A percentile compares a stretch with the other conserved stretches of the same genome.
Evolutionary conservation across 1,284 basidiomycete species (phyloP).

Genomic region (Tilletia walkeri): DNA sequence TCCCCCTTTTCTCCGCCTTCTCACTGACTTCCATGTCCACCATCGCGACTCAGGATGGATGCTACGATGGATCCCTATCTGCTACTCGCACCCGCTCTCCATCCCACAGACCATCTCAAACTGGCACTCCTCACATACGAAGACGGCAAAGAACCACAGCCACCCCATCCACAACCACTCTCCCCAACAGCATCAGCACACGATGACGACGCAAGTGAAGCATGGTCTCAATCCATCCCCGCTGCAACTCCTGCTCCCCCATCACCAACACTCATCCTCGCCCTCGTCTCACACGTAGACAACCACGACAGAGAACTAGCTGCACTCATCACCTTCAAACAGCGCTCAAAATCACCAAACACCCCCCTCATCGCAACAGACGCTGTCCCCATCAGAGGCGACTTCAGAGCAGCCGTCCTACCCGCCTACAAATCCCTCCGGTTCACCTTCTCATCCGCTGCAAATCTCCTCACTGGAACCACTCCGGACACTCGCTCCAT

Average conservation of each 20-base stretch:
- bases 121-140: conserved; percentile 32
- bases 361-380: conserved; percentile 27
- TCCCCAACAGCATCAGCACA: neutral
- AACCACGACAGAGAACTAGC: conserved; percentile 28
- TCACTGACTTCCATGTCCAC: too few species aligned
- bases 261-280: conserved; percentile 27
- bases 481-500: conserved; percentile 30
- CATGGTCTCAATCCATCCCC: neutral
- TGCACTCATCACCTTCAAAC: conserved; percentile 32
- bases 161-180: neutral
- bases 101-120: conserved; percentile 33
- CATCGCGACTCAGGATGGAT: too few species aligned
- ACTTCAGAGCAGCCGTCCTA: conserved; percentile 22
- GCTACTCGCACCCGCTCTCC: conserved; percentile 32
- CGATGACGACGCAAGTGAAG: conserved; percentile 5
- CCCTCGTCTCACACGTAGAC: conserved; percentile 33
- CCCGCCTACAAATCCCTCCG: conserved; percentile 23
- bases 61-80: conserved; percentile 29
- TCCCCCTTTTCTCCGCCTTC: too few species aligned
- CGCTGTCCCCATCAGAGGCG: conserved; percentile 31
- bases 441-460: conserved; percentile 25
- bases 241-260: conserved; percentile 15
- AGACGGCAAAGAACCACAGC: neutral
- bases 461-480: conserved; percentile 19
- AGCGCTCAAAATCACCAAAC: conserved; percentile 24